Conservation (phyloP, 179 eudicot species). For the Silene coronaria region DNA sequence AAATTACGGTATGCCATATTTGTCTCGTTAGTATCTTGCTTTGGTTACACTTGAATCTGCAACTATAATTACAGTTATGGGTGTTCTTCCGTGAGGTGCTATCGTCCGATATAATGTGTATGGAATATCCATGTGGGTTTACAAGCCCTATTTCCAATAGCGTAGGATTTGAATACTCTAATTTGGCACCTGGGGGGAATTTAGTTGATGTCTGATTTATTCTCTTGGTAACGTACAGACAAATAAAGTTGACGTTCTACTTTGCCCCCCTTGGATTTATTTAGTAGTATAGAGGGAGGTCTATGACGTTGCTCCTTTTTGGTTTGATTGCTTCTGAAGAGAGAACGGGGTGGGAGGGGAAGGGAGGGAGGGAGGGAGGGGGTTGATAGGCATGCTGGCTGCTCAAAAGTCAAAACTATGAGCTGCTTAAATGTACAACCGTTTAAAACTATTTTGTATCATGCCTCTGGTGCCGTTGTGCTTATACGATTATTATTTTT, state of each 20-base stretch:
- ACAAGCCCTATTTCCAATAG: neutral
- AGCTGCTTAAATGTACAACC: too few relatives aligned
- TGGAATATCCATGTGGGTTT: neutral
- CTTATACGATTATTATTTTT: neutral
- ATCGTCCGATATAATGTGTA: neutral
- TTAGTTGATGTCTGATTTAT: neutral
- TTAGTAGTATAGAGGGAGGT: constrained; percentile 1
- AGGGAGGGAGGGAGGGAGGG: too few relatives aligned
- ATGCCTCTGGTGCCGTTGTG: neutral
- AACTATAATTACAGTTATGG: neutral
- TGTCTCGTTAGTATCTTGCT: neutral
- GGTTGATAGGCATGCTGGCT: neutral
- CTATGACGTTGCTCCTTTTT: neutral
- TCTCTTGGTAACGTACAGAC: neutral
- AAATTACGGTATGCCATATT: constrained; percentile 45
- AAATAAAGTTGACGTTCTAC: neutral
- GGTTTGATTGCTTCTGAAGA: neutral
- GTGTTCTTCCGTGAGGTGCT: neutral
- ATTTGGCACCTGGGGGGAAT: neutral
- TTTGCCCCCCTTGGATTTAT: neutral
- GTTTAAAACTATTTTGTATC: neutral
- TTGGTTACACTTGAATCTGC: neutral
- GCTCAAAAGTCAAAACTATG: too few relatives aligned
- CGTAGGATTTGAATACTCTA: neutral
- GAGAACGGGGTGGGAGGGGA: too few relatives aligned